Conservation (phyloP, 345 rosid species). For the Pistacia integerrima region DNA sequence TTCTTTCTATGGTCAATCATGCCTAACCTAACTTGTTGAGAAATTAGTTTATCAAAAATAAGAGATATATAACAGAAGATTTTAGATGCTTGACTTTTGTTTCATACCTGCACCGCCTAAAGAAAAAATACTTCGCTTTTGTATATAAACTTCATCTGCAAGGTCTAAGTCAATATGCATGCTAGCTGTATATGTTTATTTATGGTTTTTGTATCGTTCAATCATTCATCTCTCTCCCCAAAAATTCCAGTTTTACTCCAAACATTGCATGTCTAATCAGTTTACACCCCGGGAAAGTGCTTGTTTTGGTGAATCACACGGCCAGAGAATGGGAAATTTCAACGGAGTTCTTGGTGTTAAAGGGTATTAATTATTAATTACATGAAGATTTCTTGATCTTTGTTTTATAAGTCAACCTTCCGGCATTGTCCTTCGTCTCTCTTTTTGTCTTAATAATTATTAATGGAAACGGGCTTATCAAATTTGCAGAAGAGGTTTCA, state of each 20-base stretch:
- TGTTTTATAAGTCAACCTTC: too few species aligned
- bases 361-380: conserved; percentile 18
- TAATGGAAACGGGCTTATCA: background rate
- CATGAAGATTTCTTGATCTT: background rate
- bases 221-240: background rate
- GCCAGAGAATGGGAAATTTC: conserved; percentile 37
- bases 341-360: conserved; percentile 12
- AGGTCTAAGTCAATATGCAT: conserved; percentile 11
- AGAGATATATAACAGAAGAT: background rate
- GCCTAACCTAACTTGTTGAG: conserved; percentile 35
- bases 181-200: background rate
- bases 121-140: background rate
- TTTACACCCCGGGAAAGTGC: background rate
- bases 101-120: conserved; percentile 27
- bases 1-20: conserved; percentile 17
- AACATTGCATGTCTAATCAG: background rate
- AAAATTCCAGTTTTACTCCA: background rate
- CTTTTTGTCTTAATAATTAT: too few species aligned
- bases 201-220: background rate
- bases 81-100: conserved; percentile 19
- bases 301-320: background rate
- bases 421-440: too few species aligned
- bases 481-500: conserved; percentile 26
- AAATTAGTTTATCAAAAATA: conserved; percentile 11
- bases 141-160: background rate